Percentiles rank a stretch among this genome's conserved stretches.
phyloP scores from a whole-genome alignment of 176 grass and related monocot genomes.

The Ampelocalamus luodianensis region DNA sequence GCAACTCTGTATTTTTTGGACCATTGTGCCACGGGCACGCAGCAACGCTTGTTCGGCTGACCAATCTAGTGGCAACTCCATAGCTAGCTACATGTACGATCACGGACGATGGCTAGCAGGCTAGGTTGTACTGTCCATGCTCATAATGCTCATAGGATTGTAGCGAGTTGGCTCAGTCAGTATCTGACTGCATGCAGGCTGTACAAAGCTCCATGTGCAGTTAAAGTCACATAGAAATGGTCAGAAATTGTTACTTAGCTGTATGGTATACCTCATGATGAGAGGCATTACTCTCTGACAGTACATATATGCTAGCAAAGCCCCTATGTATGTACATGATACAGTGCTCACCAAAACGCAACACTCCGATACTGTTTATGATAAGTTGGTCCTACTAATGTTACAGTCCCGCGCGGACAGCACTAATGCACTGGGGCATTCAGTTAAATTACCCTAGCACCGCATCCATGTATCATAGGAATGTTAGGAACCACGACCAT shows the following conservation, averaged over 20 bases:
- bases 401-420: slow-evolving; percentile 1
- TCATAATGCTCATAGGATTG: slow-evolving; percentile 23
- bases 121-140: not conserved
- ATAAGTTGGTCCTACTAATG: slow-evolving; percentile 32
- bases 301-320: not conserved
- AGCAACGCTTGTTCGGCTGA: slow-evolving; percentile 26
- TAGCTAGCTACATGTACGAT: not conserved
- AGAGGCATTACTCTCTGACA: not conserved
- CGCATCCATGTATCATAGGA: not conserved
- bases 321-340: not conserved
- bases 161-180: not conserved
- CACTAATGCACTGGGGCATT: slow-evolving; percentile 14
- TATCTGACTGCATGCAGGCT: not conserved
- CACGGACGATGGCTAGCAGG: slow-evolving; percentile 1
- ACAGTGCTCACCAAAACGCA: not conserved
- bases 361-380: not conserved
- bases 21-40: slow-evolving; percentile 22
- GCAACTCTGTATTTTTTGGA: slow-evolving; percentile 23
- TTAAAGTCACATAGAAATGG: not conserved
- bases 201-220: not conserved
- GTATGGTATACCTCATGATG: not conserved
- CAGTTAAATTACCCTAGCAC: not conserved
- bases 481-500: too few species aligned
- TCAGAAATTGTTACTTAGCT: not conserved
- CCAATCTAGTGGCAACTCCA: not conserved